Evolutionary conservation across 106 monocot species (phyloP), one percentile per base, ranked within the genome.

Genomic region (Ottelia alismoides): DNA sequence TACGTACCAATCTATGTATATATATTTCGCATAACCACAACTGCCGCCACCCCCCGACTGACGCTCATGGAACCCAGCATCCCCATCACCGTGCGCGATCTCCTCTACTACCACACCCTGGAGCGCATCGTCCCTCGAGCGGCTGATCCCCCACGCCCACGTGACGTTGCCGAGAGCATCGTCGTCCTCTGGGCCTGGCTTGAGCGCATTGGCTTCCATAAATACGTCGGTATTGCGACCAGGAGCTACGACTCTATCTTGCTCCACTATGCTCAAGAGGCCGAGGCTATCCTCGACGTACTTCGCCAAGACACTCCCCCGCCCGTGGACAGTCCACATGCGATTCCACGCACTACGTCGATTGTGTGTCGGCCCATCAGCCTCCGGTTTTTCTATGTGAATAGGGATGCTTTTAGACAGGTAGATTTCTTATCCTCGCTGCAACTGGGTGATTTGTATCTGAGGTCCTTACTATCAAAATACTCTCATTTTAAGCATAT

Each of bases 141-240:
- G 55, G 18, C 55, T 80, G 14, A 4, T 47, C 40, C 22, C 47
- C 26, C 68, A 63, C 2, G 32, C 1, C 0, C 20, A 12, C 67
- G 22, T 0, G 56, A 17, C 2, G 18, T 54, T 1, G 72, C 76
- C 17, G 73, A 63, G 14, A 70, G 69, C 53, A 57, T 72, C 20
- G 43, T 72, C 2, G 46, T 67, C 3, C 63, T 85, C 2, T 71
- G 76, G 75, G 73, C 76, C 70, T 79, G 80, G 80, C 70, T 86
- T 6, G 70, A 77, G 27, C 51, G 63, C 18, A 31, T 74, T 2
- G 77, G 80, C 12, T 55, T 71, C 43, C 23, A 12, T 12, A 52
- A 76, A 45, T 30, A 74, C 12, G 45, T 77, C 26, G 10, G 0
- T 12, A 2, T 28, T n/a, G 21, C 62, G 22, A 5, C 5, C 1